Base-by-base conservation (phyloP, 768 basidiomycete genomes). In the Xanthoconium purpureum region DNA sequence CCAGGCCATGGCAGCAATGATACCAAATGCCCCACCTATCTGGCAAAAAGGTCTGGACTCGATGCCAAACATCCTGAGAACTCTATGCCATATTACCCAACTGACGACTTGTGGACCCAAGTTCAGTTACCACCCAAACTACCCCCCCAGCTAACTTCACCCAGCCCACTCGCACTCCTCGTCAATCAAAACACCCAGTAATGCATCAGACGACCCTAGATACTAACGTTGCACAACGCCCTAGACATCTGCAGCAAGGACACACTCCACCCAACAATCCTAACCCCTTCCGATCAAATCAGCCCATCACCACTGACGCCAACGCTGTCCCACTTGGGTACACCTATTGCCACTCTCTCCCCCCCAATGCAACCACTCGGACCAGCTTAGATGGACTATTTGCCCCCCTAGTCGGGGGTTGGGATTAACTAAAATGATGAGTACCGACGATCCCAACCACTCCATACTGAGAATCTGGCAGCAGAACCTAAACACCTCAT, bases 61-160 rank as follows among this genome's bases (percentile, higher is more conserved):
- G 40, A 60, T 11, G n/a, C 44, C 6, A 58, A 60, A 12, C 38
- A 47, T 11, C 56, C 35, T 0, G 53, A 60, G 17, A 60, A 58
- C 12, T 5, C 8, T 0, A 60, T 60, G 56, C 56, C 56, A 0
- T 60, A 28, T 24, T 60, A 38, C 24, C 49, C 56, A 0, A 60
- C 59, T 35, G 3, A 57, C 8, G 6, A 57, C 24, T 10, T 7
- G 0, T 60, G 59, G 45, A 60, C 35, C 0, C 52, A 60, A 24
- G 28, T 54, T 0, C 0, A 12, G 0, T 52, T 57, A 0, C 56
- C 46, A 0, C 52, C 54, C 1, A 47, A 45, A 38, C 42, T 40
- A n/a, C 0, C n/a, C 51, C 6, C 45, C 35, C 2, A 3, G 3
- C 11, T 28, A 20, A 12, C 20, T 20, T 4, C 40, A 3, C 8